Evolutionary conservation across 345 rosid species (phyloP).

Genomic region (Brassica rapa): DNA sequence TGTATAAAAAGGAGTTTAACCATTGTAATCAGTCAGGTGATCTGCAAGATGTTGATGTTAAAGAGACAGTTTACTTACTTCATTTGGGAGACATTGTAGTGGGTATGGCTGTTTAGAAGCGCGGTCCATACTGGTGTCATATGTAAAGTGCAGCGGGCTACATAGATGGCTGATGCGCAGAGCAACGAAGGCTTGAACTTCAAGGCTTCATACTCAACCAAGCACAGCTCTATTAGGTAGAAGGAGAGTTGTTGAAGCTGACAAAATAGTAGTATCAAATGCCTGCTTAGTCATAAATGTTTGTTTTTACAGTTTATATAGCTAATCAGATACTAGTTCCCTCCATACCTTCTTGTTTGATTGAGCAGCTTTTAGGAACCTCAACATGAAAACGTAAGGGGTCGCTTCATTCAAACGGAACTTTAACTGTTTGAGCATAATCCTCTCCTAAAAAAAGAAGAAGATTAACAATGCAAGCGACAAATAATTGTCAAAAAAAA

Average conservation of each 20-base stretch:
- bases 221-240: slow-evolving; percentile 78
- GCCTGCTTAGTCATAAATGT: slow-evolving; percentile 9
- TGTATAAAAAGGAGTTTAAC: background rate
- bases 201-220: slow-evolving; percentile 81
- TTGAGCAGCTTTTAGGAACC: slow-evolving; percentile 94
- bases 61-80: slow-evolving; percentile 48
- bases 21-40: slow-evolving; percentile 13
- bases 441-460: slow-evolving; percentile 65
- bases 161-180: slow-evolving; percentile 86
- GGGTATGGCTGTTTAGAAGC: slow-evolving; percentile 62
- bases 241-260: slow-evolving; percentile 87
- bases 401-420: slow-evolving; percentile 88
- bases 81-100: slow-evolving; percentile 60
- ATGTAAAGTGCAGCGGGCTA: slow-evolving; percentile 76
- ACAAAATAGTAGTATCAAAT: slow-evolving; percentile 3
- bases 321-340: slow-evolving; percentile 8
- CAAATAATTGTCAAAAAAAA: background rate
- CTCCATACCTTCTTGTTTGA: slow-evolving; percentile 64
- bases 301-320: background rate
- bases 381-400: slow-evolving; percentile 87
- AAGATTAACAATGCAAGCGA: background rate
- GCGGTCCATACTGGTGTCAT: slow-evolving; percentile 76
- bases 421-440: slow-evolving; percentile 68
- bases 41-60: background rate
- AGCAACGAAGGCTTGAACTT: slow-evolving; percentile 77